Evolutionary conservation across 768 basidiomycete genomes (phyloP).

Genomic region (Russula lepida): DNA sequence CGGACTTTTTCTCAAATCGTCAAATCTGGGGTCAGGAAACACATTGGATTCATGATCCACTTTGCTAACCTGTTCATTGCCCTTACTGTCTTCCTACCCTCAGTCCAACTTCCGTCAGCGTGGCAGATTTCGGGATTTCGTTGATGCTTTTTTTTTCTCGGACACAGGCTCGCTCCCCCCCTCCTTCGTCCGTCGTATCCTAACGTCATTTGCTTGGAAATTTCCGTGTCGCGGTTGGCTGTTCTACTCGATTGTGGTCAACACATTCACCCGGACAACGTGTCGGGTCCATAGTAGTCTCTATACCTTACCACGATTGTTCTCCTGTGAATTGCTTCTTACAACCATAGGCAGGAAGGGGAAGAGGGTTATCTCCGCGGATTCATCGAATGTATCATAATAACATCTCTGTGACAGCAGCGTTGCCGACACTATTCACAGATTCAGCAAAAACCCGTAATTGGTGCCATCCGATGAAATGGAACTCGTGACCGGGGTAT

Average conservation of each 20-base stretch:
- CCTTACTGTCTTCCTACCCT: not conserved
- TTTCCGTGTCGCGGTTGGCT: not conserved
- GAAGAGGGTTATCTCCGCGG: not conserved
- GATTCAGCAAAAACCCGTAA: not conserved
- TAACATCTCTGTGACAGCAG: slow-evolving; percentile 24
- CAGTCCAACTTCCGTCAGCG: not conserved
- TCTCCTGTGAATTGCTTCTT: not conserved
- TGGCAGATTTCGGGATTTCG: not conserved
- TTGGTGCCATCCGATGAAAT: not conserved
- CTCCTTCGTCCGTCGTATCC: not conserved
- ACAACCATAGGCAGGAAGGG: not conserved
- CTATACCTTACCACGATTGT: not conserved
- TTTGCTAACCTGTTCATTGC: not conserved
- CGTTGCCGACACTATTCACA: slow-evolving; percentile 22
- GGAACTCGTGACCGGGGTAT: slow-evolving; percentile 23
- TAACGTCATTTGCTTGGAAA: not conserved
- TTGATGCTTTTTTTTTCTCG: not conserved
- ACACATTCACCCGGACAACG: not conserved
- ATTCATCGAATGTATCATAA: not conserved
- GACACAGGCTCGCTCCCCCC: not conserved
- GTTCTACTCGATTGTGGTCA: not conserved
- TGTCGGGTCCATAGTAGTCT: not conserved
- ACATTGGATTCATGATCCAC: not conserved
- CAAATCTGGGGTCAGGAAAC: not conserved
- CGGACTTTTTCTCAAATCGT: not conserved